phyloP scores from a whole-genome alignment of 2,329 filamentous ascomycete genomes.

The Chrysosporium queenslandicum region DNA sequence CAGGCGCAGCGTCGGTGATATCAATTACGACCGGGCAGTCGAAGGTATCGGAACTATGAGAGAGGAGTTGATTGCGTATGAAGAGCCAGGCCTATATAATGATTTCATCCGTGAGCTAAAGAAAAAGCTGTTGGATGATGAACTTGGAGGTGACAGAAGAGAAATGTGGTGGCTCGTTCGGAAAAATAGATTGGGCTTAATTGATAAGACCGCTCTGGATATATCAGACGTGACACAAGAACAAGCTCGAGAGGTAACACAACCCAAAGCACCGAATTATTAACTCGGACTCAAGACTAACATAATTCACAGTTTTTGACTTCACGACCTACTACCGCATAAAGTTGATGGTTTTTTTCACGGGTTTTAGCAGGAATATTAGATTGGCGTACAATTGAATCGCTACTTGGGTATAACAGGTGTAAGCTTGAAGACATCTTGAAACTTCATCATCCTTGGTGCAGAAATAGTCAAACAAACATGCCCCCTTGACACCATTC shows the following conservation, averaged over 20 bases:
- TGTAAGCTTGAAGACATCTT: too few relatives aligned
- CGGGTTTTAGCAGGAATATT: neutral
- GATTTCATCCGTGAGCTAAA: slow-evolving; percentile 62
- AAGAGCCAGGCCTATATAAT: slow-evolving; percentile 70
- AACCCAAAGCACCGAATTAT: neutral
- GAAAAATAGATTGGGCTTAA: slow-evolving; percentile 58
- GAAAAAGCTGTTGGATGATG: slow-evolving; percentile 55
- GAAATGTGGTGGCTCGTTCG: slow-evolving; percentile 75
- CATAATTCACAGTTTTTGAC: slow-evolving; percentile 19
- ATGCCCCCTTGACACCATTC: neutral
- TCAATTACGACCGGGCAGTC: slow-evolving; percentile 60
- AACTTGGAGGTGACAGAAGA: slow-evolving; percentile 63
- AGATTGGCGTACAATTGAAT: neutral
- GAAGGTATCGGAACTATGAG: slow-evolving; percentile 71
- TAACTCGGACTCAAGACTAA: slow-evolving; percentile 10
- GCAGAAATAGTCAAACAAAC: neutral
- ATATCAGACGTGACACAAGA: slow-evolving; percentile 57
- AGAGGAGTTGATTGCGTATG: slow-evolving; percentile 62
- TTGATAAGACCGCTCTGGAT: slow-evolving; percentile 55
- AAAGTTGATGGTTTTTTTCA: neutral
- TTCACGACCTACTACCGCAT: slow-evolving; percentile 11
- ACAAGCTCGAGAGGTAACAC: slow-evolving; percentile 53
- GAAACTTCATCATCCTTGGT: too few relatives aligned
- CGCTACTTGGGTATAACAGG: neutral
- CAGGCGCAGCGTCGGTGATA: slow-evolving; percentile 62